Conservation (phyloP, 2,329 filamentous ascomycete species). For the Aspergillus bombycis region DNA sequence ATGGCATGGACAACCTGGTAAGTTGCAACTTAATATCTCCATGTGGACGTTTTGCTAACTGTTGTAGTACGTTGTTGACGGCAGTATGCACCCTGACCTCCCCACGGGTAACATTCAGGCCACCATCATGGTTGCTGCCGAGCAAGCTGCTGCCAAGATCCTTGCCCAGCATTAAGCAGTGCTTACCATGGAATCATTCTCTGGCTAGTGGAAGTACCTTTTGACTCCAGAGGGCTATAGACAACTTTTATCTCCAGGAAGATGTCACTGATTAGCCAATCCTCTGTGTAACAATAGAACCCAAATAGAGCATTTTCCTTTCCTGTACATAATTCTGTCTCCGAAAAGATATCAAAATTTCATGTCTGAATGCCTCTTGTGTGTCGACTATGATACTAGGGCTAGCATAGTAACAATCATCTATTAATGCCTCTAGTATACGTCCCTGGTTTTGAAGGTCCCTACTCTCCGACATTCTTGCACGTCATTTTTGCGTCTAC, state of each 20-base stretch:
- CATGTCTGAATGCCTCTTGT: too few relatives aligned
- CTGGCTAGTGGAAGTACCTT: background rate
- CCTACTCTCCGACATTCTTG: too few relatives aligned
- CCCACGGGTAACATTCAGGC: constrained; percentile 70
- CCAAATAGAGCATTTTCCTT: background rate
- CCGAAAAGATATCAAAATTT: too few relatives aligned
- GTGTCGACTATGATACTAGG: accelerated
- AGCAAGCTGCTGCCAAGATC: constrained; percentile 56
- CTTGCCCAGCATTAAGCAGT: constrained; percentile 46
- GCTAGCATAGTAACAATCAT: too few relatives aligned
- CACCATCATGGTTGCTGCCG: constrained; percentile 66
- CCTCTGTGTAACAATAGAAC: background rate
- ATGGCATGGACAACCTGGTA: constrained; percentile 45
- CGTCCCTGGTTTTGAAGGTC: too few relatives aligned
- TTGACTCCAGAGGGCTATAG: too few relatives aligned
- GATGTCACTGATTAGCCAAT: too few relatives aligned
- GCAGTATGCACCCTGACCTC: constrained; percentile 47
- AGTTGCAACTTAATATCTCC: constrained; percentile 32
- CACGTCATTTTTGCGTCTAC: too few relatives aligned
- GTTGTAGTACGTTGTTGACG: constrained; percentile 29
- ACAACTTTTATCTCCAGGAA: too few relatives aligned
- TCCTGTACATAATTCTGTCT: background rate
- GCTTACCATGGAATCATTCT: background rate
- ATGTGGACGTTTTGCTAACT: constrained; percentile 38
- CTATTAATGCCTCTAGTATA: too few relatives aligned